Evolutionary conservation across 768 basidiomycete species (phyloP).

Genomic region (Russula virescens): DNA sequence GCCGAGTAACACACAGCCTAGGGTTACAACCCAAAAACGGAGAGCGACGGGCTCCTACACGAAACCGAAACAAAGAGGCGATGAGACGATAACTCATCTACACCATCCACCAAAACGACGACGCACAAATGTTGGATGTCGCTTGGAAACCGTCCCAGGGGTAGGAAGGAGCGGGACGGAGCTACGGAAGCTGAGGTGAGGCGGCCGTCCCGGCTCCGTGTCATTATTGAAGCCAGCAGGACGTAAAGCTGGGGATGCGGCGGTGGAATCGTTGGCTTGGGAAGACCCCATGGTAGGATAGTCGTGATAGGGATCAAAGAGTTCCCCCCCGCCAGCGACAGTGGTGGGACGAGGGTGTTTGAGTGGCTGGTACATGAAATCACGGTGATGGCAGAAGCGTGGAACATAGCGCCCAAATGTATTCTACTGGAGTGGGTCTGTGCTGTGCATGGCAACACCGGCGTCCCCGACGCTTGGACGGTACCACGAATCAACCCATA

Average conservation of each 20-base stretch:
- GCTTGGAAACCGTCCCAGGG: constrained; percentile 10
- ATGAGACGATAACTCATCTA: not conserved
- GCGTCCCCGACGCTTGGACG: no score
- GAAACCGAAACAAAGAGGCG: no score
- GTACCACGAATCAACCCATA: no score
- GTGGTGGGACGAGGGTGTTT: not conserved
- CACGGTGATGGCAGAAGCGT: no score
- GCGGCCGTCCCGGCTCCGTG: not conserved
- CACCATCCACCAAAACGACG: not conserved
- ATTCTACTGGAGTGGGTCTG: no score
- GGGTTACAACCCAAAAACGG: constrained; percentile 10
- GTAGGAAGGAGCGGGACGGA: constrained; percentile 10
- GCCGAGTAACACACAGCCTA: not conserved
- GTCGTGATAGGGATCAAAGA: not conserved
- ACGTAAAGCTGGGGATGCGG: not conserved
- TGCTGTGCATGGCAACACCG: no score
- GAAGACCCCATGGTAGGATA: not conserved
- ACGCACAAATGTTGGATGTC: constrained; percentile 16
- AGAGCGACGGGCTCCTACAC: constrained; percentile 9
- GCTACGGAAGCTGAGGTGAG: constrained; percentile 3
- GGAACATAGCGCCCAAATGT: no score
- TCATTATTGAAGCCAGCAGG: not conserved
- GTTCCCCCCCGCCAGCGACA: not conserved
- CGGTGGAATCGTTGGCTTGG: not conserved
- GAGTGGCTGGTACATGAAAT: no score